Percentiles rank a stretch among this genome's conserved stretches.
These are phyloP conservation scores for Carex littledalei DNA, from an alignment of 176 grass and related monocot species.

Conservation along the genomic window DNA sequence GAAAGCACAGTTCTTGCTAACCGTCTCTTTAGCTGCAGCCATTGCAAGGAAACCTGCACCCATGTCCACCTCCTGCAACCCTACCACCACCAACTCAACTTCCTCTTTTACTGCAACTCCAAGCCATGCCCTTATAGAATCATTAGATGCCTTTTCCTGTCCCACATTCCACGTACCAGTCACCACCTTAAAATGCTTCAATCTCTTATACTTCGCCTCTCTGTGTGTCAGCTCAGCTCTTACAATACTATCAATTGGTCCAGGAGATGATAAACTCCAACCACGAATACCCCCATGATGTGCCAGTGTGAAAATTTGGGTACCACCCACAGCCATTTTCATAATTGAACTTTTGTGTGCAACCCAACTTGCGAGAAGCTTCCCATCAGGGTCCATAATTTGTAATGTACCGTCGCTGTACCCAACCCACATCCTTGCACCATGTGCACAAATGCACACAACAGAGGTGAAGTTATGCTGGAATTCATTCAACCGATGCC, in stretches of 20 bases:
- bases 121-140: constrained; percentile 58
- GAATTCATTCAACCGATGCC: constrained; percentile 64
- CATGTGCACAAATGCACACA: constrained; percentile 52
- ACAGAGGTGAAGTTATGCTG: constrained; percentile 53
- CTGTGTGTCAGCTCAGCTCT: constrained; percentile 38
- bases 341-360: constrained; percentile 62
- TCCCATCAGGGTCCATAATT: constrained; percentile 58
- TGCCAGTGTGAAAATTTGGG: constrained; percentile 76
- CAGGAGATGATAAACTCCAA: constrained; percentile 71
- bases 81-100: constrained; percentile 63
- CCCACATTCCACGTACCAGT: constrained; percentile 87
- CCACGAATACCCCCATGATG: constrained; percentile 63
- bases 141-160: constrained; percentile 65
- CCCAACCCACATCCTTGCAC: constrained; percentile 65
- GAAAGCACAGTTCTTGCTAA: constrained; percentile 16
- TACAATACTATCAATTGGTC: constrained; percentile 52
- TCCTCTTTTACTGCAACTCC: constrained; percentile 44
- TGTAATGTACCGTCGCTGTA: constrained; percentile 69
- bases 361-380: constrained; percentile 54
- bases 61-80: constrained; percentile 91
- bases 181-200: constrained; percentile 59
- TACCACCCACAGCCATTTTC: constrained; percentile 55
- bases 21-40: constrained; percentile 77
- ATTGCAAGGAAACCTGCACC: constrained; percentile 89
- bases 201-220: constrained; percentile 38